Percentiles rank a stretch among this genome's conserved stretches.
Evolutionary conservation across 1,284 basidiomycete species (phyloP).

Genomic region (Cryptococcus maquisensis): DNA sequence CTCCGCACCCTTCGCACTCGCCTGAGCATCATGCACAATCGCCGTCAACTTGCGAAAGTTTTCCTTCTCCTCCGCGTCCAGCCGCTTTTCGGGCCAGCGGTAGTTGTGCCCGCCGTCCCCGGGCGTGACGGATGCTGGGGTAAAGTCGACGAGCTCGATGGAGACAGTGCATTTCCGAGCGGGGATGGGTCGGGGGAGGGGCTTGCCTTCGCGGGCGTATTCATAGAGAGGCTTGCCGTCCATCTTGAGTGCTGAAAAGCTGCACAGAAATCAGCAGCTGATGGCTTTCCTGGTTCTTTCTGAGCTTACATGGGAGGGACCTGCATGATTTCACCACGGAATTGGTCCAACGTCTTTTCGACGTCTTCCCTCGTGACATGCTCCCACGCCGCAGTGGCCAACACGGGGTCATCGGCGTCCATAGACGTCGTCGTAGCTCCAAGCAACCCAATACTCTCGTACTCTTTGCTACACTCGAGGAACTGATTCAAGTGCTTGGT

Average conservation of each 20-base stretch:
- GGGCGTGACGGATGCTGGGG: constrained; percentile 38
- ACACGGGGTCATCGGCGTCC: constrained; percentile 77
- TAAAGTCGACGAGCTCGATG: constrained; percentile 56
- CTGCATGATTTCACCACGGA: constrained; percentile 84
- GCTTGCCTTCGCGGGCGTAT: constrained; percentile 85
- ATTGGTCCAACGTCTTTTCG: constrained; percentile 66
- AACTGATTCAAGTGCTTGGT: constrained; percentile 85
- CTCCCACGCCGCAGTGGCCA: constrained; percentile 71
- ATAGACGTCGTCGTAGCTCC: constrained; percentile 94
- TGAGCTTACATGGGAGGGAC: constrained; percentile 79
- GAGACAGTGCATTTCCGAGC: constrained; percentile 77
- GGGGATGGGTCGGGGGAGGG: constrained; percentile 89
- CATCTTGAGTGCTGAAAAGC: constrained; percentile 98
- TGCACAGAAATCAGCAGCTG: constrained; percentile 53
- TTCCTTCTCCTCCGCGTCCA: constrained; percentile 65
- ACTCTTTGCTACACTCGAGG: constrained; percentile 91
- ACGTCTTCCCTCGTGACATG: constrained; percentile 77
- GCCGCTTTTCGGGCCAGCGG: constrained; percentile 65
- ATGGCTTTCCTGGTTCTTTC: not conserved
- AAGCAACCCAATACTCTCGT: constrained; percentile 81
- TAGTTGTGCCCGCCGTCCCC: constrained; percentile 55
- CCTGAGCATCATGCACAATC: constrained; percentile 44
- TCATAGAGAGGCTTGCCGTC: constrained; percentile 94
- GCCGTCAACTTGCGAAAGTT: constrained; percentile 61
- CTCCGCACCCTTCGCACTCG: constrained; percentile 1